A percentile compares a stretch with the other conserved stretches of the same genome.
phyloP scores from a whole-genome alignment of 202 grass and related monocot species.

The Bolboschoenoplectus hybrid region DNA sequence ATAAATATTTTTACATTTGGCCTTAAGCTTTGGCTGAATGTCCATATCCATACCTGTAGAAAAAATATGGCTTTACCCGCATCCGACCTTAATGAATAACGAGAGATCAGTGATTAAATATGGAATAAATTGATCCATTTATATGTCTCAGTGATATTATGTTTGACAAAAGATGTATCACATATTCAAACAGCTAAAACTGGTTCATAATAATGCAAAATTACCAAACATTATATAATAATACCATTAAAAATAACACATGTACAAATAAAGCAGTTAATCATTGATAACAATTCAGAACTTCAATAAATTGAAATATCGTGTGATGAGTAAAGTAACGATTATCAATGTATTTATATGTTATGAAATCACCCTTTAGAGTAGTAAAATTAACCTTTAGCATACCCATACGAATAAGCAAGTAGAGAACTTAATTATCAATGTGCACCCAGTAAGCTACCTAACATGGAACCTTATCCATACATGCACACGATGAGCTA shows the following conservation, averaged over 20 bases:
- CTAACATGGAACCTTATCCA: neutral
- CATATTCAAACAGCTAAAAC: neutral
- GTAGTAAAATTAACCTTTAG: neutral
- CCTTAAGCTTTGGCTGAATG: neutral
- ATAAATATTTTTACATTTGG: neutral
- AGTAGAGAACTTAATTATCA: neutral
- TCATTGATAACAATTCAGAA: neutral
- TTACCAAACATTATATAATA: neutral
- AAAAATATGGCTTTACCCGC: neutral
- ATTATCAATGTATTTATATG: neutral
- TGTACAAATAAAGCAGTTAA: neutral
- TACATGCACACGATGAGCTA: neutral
- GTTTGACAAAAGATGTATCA: neutral
- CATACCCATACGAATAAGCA: neutral
- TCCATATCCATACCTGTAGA: neutral
- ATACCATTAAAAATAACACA: neutral
- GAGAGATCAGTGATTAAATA: neutral
- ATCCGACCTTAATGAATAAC: neutral
- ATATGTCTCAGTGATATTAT: neutral
- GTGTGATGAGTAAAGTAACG: neutral
- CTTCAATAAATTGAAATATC: neutral
- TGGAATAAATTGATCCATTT: slow-evolving; percentile 3
- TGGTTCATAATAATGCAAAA: neutral
- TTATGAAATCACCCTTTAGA: neutral
- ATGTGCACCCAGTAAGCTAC: neutral